Evolutionary conservation across 2,329 filamentous ascomycete species (phyloP).

Genomic region (Paramyrothecium sp.): DNA sequence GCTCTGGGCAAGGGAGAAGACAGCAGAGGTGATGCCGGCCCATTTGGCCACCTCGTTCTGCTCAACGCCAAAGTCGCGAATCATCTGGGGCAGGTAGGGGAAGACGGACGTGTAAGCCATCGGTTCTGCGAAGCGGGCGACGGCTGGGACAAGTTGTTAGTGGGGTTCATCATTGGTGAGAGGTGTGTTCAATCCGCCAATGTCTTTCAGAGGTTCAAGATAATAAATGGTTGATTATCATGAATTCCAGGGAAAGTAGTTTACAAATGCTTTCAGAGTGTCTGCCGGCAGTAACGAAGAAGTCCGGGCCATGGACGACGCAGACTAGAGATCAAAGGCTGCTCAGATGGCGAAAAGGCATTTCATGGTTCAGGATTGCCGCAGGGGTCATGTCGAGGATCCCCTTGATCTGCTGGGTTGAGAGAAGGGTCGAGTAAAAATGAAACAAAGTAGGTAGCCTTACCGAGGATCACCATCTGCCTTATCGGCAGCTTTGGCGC

Average conservation of each 20-base stretch:
- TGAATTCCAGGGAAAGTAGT: not conserved
- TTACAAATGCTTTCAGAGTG: no score
- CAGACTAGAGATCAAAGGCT: no score
- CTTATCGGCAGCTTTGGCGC: constrained; percentile 68
- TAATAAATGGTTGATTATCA: not conserved
- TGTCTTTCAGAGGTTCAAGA: no score
- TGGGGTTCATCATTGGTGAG: constrained; percentile 5
- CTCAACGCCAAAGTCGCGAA: constrained; percentile 71
- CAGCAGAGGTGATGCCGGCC: constrained; percentile 72
- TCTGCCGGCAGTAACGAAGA: no score
- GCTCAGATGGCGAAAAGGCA: no score
- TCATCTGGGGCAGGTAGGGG: constrained; percentile 76
- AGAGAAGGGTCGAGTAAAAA: not conserved
- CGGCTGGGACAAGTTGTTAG: constrained; percentile 50
- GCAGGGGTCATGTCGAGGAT: no score
- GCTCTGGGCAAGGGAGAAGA: constrained; percentile 72
- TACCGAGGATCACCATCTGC: constrained; percentile 78
- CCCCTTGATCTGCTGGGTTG: no score
- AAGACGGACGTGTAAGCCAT: constrained; percentile 70
- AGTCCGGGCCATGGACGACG: no score
- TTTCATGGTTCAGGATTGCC: no score
- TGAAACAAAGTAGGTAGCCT: constrained; percentile 22
- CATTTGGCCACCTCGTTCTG: constrained; percentile 74
- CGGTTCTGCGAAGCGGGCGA: constrained; percentile 78
- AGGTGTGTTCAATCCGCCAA: not conserved